Evolutionary conservation across 2,329 filamentous ascomycete species (phyloP).

Genomic region (Ophiosphaerella narmari): DNA sequence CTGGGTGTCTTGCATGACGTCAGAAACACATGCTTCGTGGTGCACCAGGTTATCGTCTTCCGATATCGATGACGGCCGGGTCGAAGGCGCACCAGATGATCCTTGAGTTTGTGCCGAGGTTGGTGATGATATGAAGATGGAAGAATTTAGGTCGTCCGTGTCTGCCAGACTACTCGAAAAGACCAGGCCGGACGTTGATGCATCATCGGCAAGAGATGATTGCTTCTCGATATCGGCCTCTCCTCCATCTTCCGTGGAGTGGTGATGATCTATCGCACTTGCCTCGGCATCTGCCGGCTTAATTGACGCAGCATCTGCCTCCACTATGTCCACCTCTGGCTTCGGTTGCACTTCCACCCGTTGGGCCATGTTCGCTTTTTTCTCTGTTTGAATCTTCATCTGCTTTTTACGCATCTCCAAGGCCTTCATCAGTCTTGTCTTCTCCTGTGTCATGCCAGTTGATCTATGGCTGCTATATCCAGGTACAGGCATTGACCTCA

Average conservation of each 20-base stretch:
- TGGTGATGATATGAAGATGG: constrained; percentile 43
- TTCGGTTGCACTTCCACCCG: constrained; percentile 15
- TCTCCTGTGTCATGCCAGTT: constrained; percentile 79
- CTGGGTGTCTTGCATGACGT: constrained; percentile 14
- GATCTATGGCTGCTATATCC: constrained; percentile 44
- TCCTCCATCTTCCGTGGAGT: constrained; percentile 8
- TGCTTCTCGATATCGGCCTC: constrained; percentile 16
- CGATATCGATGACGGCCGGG: constrained; percentile 46
- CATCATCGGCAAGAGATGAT: constrained; percentile 17
- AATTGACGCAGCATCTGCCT: constrained; percentile 1
- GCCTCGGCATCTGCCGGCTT: neutral
- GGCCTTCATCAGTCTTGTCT: constrained; percentile 90
- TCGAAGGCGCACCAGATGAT: constrained; percentile 44
- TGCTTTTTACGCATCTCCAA: constrained; percentile 88
- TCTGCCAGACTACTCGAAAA: constrained; percentile 50
- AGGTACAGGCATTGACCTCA: constrained; percentile 52
- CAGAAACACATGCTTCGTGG: constrained; percentile 23
- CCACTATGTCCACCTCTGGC: constrained; percentile 5
- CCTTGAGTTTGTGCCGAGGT: constrained; percentile 46
- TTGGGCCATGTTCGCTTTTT: constrained; percentile 27
- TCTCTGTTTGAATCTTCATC: constrained; percentile 52
- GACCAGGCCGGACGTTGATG: constrained; percentile 54
- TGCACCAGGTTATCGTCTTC: constrained; percentile 38
- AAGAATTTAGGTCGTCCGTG: constrained; percentile 41
- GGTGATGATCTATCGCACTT: constrained; percentile 1